phyloP scores from a whole-genome alignment of 2,329 filamentous ascomycete species.

The Xylariaceae sp. region DNA sequence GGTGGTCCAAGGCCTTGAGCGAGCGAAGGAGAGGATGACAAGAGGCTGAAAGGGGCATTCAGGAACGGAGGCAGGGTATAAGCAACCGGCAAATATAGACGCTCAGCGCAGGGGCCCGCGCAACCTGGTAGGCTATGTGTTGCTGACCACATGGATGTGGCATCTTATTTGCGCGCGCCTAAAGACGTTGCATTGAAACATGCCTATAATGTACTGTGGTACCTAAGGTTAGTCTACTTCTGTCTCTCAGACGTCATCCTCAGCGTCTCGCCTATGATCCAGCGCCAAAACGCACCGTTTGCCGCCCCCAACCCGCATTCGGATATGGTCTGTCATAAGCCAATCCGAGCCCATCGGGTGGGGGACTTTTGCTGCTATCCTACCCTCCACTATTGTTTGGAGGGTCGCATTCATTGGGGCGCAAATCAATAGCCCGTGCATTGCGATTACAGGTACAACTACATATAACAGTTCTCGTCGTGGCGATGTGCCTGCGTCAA shows the following conservation, averaged over 20 bases:
- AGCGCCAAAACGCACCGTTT: conserved; percentile 18
- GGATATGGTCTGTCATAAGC: not conserved
- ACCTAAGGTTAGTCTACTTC: not conserved
- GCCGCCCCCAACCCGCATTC: conserved; percentile 7
- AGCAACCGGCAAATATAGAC: conserved; percentile 28
- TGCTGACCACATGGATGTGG: conserved; percentile 11
- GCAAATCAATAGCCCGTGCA: not conserved
- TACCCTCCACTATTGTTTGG: conserved; percentile 7
- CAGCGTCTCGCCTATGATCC: conserved; percentile 18
- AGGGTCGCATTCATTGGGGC: not conserved
- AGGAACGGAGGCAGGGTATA: not conserved
- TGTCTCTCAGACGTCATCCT: not conserved
- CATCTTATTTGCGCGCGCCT: conserved; percentile 34
- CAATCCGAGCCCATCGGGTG: conserved; percentile 3
- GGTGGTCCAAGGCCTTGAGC: conserved; percentile 20
- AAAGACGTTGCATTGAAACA: conserved; percentile 26
- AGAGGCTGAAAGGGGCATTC: conserved; percentile 14
- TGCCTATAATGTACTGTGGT: not conserved
- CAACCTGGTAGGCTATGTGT: conserved; percentile 25
- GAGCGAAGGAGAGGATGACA: conserved; percentile 20
- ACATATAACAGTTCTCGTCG: conserved; percentile 7
- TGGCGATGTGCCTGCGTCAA: conserved; percentile 23
- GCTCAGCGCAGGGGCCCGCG: conserved; percentile 9
- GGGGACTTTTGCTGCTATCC: conserved; percentile 15
- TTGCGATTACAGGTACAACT: not conserved